A percentile compares a stretch with the other conserved stretches of the same genome.
Conservation (phyloP, 306 rosid species). For the Oxytropis ochrocephala region DNA sequence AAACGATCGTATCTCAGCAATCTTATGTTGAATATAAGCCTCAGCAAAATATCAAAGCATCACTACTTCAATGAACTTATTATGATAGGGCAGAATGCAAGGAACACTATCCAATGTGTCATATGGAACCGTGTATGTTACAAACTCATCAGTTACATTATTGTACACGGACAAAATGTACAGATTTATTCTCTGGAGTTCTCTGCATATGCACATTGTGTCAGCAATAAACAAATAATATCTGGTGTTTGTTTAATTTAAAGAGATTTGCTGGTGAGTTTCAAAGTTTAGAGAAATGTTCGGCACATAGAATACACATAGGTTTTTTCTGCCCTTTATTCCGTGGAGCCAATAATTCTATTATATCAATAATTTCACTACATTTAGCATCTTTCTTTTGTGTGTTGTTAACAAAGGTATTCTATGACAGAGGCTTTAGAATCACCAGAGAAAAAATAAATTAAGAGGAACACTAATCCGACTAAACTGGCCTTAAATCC, state of each 20-base stretch:
- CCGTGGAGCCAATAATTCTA: neutral
- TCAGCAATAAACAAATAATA: neutral
- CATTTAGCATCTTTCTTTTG: slow-evolving; percentile 31
- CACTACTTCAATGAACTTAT: neutral
- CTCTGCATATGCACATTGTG: neutral
- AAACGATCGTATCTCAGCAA: too few relatives aligned
- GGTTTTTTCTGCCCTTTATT: neutral
- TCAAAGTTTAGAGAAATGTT: neutral
- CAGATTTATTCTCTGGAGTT: neutral
- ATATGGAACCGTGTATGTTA: neutral
- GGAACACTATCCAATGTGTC: neutral
- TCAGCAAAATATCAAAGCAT: slow-evolving; percentile 11
- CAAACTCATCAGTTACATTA: neutral
- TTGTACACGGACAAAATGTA: neutral
- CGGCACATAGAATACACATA: neutral
- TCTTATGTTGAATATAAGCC: neutral
- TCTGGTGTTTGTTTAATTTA: neutral
- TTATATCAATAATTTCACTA: slow-evolving; percentile 15
- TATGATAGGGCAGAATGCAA: neutral
- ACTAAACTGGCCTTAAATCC: neutral
- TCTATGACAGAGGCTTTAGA: slow-evolving; percentile 19
- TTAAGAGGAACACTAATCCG: neutral
- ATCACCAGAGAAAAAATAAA: neutral
- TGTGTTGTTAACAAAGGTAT: slow-evolving; percentile 46
- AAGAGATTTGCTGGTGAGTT: neutral